A percentile compares a stretch with the other conserved stretches of the same genome.
Evolutionary conservation across 2,329 filamentous ascomycete species (phyloP).

Genomic region (Cytospora paraplurivora): DNA sequence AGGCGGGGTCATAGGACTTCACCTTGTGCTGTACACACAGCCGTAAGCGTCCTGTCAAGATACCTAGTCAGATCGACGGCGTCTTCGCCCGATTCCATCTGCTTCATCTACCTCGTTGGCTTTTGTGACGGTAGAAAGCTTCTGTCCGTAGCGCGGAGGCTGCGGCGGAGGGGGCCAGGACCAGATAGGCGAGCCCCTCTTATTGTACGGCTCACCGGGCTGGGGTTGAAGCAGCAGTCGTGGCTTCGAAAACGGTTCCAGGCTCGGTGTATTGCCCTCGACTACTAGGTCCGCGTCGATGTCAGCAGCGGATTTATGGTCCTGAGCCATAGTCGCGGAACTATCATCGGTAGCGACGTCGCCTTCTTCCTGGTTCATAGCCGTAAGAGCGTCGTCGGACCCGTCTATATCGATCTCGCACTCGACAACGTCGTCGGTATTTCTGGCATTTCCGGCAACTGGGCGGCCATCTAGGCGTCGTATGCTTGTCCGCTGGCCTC

Average conservation of each 20-base stretch:
- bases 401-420: neutral
- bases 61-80: too few relatives aligned
- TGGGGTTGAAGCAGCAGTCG: neutral
- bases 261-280: neutral
- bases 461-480: neutral
- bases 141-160: too few relatives aligned
- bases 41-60: too few relatives aligned
- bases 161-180: too few relatives aligned
- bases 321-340: neutral
- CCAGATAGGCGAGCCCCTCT: neutral
- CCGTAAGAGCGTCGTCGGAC: fast-evolving
- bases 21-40: too few relatives aligned
- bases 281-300: neutral
- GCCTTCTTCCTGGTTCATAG: neutral
- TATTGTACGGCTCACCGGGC: neutral
- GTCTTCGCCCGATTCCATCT: too few relatives aligned
- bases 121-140: too few relatives aligned
- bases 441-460: neutral
- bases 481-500: neutral
- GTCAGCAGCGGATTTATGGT: neutral
- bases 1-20: too few relatives aligned
- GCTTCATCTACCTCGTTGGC: too few relatives aligned
- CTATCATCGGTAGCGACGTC: neutral
- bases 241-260: neutral
- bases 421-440: neutral